Evolutionary conservation across 1,284 basidiomycete species (phyloP), one percentile per base, ranked within the genome.

Genomic region (Malassezia slooffiae): DNA sequence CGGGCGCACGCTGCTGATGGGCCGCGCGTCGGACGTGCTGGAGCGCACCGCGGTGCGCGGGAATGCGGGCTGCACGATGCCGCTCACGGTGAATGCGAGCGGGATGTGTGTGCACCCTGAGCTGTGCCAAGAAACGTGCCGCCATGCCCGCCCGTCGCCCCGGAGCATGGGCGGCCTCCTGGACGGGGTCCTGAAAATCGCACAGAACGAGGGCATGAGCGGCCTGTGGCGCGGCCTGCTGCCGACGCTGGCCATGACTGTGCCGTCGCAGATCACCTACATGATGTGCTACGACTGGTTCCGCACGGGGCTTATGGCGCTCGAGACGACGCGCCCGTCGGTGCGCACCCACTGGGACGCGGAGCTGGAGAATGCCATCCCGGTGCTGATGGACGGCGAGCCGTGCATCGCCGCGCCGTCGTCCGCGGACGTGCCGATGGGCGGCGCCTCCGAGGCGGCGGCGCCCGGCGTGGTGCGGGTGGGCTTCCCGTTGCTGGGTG

Each of bases 241-340:
- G 19, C 67, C 67, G 1, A 70, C 67, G 0, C 43, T 70, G 20
- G 56, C 60, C 38, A 91, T 97, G 70, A 83, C 85, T 17, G 85
- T 97, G 7, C 91, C 91, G 0, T 83, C 89, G 0, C 80, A 90
- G 37, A 88, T 90, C 35, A 78, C 81, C 27, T 97, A 97, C 72
- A 97, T 97, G 81, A 76, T 95, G 37, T 88, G 86, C 21, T 97
- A 97, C 70, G 91, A 96, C 71, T 80, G 84, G 67, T 79, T 96
- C 16, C 75, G 88, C 11, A 76, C 58, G 17, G 44, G 47, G 12
- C 49, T 69, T 13, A 47, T 71, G 6, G 51, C 54, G 8, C n/a
- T n/a, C n/a, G n/a, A n/a, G n/a, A n/a, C n/a, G n/a, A n/a, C n/a
- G n/a, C n/a, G n/a, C n/a, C 29, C 29, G 29, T 11, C 9, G 9